Conservation (phyloP, 495 filamentous ascomycete genomes). For the Saxispiralis lemnorum region DNA sequence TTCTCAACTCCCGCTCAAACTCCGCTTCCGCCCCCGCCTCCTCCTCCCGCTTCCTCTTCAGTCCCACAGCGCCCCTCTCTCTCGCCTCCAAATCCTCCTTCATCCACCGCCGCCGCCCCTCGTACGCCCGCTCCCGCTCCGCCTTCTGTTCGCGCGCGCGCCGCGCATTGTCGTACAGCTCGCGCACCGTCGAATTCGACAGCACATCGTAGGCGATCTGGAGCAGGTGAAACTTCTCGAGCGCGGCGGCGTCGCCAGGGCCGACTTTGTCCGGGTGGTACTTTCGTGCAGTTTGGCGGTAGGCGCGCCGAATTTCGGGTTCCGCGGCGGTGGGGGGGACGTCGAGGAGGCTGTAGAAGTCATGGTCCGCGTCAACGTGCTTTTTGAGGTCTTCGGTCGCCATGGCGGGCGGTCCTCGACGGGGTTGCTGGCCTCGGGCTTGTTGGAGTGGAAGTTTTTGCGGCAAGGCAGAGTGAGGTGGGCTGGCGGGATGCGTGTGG, state of each 20-base stretch:
- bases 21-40: slow-evolving; percentile 39
- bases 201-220: slow-evolving; percentile 58
- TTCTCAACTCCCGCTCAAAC: slow-evolving; percentile 39
- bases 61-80: slow-evolving; percentile 33
- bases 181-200: slow-evolving; percentile 39
- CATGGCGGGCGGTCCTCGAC: not conserved
- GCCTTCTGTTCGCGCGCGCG: slow-evolving; percentile 42
- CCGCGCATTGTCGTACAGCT: slow-evolving; percentile 53
- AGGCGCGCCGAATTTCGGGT: slow-evolving; percentile 66
- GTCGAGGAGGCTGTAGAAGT: slow-evolving; percentile 73
- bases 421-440: not conserved
- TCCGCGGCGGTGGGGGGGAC: slow-evolving; percentile 45
- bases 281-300: slow-evolving; percentile 71
- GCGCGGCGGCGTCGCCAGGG: slow-evolving; percentile 37
- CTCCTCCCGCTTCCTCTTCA: slow-evolving; percentile 30
- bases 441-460: not conserved
- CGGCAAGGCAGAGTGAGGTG: not conserved
- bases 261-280: slow-evolving; percentile 74
- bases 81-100: slow-evolving; percentile 55
- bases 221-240: slow-evolving; percentile 58
- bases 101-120: slow-evolving; percentile 51
- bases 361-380: slow-evolving; percentile 15
- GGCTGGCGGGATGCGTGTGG: too few species aligned
- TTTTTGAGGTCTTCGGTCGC: slow-evolving; percentile 9
- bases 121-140: slow-evolving; percentile 47